These are phyloP conservation scores for Pseudogymnoascus sp. DNA, from an alignment of 2,329 filamentous ascomycete species.

Conservation along the genomic window DNA sequence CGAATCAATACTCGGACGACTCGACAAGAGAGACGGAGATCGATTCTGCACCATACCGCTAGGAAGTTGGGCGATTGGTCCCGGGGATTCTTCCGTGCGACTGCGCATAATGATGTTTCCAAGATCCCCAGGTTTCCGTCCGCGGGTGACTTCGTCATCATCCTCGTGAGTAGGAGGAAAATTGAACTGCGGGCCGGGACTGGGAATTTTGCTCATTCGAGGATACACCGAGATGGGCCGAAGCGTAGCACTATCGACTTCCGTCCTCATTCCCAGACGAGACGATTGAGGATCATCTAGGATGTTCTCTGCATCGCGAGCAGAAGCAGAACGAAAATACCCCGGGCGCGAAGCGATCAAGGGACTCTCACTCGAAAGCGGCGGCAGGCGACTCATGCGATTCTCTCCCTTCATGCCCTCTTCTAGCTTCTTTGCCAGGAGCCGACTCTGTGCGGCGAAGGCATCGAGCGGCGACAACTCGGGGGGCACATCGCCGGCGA, in stretches of 20 bases:
- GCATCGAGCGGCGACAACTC: conserved; percentile 91
- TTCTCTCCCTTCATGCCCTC: conserved; percentile 65
- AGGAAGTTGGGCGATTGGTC: conserved; percentile 35
- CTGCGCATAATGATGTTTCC: neutral
- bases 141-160: neutral
- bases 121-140: neutral
- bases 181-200: neutral
- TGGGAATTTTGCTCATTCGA: conserved; percentile 54
- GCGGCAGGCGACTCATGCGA: conserved; percentile 77
- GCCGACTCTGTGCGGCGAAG: conserved; percentile 82
- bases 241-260: conserved; percentile 43
- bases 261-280: conserved; percentile 42
- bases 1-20: conserved; percentile 23
- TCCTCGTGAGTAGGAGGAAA: neutral
- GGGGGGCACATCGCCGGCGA: conserved; percentile 75
- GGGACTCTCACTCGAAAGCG: conserved; percentile 73
- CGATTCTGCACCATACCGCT: conserved; percentile 13
- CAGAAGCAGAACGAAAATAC: conserved; percentile 69
- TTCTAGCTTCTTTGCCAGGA: conserved; percentile 80
- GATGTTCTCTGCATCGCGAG: conserved; percentile 47
- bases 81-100: conserved; percentile 50
- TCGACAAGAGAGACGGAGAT: conserved; percentile 15
- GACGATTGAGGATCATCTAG: conserved; percentile 26
- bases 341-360: conserved; percentile 69
- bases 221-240: conserved; percentile 69